A percentile compares a stretch with the other conserved stretches of the same genome.
Conservation (phyloP, 163 green algal genomes). For the Coccomyxa subellipsoidea region DNA sequence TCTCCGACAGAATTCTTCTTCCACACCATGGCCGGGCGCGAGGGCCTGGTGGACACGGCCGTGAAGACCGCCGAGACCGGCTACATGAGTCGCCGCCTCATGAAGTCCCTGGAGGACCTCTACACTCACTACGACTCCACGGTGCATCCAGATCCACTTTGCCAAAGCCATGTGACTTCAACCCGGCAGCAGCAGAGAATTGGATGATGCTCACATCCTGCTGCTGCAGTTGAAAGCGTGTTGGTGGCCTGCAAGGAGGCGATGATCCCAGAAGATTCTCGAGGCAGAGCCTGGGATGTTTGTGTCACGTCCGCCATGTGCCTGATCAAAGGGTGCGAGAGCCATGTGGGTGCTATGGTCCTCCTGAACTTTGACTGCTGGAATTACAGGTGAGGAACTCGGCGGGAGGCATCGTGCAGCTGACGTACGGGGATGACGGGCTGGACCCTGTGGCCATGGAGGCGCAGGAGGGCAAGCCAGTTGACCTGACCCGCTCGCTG, state of each 20-base stretch:
- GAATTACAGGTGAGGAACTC: conserved; percentile 74
- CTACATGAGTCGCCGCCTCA: conserved; percentile 84
- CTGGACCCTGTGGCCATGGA: conserved; percentile 89
- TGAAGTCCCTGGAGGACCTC: conserved; percentile 89
- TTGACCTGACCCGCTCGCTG: conserved; percentile 55
- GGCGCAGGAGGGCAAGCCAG: conserved; percentile 60
- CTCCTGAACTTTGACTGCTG: neutral
- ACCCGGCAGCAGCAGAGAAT: neutral
- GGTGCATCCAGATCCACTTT: neutral
- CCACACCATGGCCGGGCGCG: conserved; percentile 95
- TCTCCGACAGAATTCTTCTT: conserved; percentile 94
- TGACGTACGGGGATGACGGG: conserved; percentile 88
- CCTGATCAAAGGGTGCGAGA: no score
- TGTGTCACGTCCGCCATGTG: no score
- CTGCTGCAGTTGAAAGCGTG: no score
- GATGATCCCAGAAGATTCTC: no score
- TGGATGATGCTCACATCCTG: no score
- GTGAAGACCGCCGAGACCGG: conserved; percentile 97
- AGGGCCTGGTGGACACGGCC: conserved; percentile 90
- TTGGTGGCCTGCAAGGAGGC: no score
- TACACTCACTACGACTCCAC: conserved; percentile 84
- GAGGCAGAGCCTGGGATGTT: no score
- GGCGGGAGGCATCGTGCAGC: conserved; percentile 73
- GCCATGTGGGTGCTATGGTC: no score
- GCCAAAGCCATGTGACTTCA: neutral